These are phyloP conservation scores for Meyerozyma smithsonii DNA, from an alignment of 1,139 yeast species.

Conservation along the genomic window DNA sequence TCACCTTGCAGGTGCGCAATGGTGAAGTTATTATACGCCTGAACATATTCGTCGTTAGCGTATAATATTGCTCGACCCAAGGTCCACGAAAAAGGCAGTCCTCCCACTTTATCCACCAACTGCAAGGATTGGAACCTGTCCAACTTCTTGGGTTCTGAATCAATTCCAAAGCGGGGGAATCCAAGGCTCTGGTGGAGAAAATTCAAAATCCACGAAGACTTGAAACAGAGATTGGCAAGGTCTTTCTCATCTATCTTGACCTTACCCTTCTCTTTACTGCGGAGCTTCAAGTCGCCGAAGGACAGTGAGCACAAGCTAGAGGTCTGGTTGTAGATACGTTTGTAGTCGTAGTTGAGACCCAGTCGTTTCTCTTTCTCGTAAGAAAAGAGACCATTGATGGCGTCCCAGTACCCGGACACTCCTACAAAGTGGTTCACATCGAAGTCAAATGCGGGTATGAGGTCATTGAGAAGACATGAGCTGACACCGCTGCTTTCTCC, in stretches of 20 bases:
- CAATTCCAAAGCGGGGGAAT: constrained; percentile 56
- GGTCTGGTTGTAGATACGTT: constrained; percentile 39
- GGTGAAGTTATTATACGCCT: constrained; percentile 32
- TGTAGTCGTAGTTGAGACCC: constrained; percentile 27
- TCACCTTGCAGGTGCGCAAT: constrained; percentile 19
- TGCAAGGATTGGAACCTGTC: constrained; percentile 46
- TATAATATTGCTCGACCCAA: constrained; percentile 74
- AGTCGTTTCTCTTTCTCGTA: constrained; percentile 15
- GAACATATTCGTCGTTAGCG: constrained; percentile 42
- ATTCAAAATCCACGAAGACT: constrained; percentile 63
- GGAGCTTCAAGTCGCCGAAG: constrained; percentile 35
- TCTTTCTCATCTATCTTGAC: constrained; percentile 24
- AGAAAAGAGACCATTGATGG: constrained; percentile 45
- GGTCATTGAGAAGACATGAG: constrained; percentile 49
- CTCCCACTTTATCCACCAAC: constrained; percentile 59
- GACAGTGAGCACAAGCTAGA: constrained; percentile 41
- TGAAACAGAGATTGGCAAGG: constrained; percentile 20
- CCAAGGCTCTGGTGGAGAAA: constrained; percentile 72
- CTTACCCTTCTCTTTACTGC: constrained; percentile 26
- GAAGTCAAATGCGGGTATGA: constrained; percentile 65
- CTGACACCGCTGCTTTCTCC: constrained; percentile 28
- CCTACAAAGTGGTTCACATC: constrained; percentile 67
- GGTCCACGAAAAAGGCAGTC: constrained; percentile 76
- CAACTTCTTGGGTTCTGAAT: constrained; percentile 21
- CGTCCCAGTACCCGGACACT: constrained; percentile 81